These are phyloP conservation scores for Firmiana major DNA, from an alignment of 345 rosid species.

Conservation along the genomic window DNA sequence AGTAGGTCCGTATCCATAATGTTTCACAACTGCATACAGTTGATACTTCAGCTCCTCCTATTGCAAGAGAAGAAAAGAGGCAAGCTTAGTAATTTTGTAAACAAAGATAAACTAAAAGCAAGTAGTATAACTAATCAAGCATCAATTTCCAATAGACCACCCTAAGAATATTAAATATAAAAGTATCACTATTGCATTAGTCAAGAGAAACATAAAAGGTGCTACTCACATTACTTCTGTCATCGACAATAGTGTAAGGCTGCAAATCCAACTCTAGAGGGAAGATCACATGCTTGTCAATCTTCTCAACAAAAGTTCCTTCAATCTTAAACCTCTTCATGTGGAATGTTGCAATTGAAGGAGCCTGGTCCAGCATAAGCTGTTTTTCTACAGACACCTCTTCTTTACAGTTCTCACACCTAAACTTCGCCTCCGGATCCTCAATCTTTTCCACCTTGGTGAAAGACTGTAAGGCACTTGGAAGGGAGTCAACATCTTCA, in stretches of 20 bases:
- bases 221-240: conserved; percentile 40
- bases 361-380: conserved; percentile 64
- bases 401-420: conserved; percentile 67
- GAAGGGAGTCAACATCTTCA: conserved; percentile 16
- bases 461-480: conserved; percentile 17
- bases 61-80: background rate
- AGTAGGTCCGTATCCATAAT: conserved; percentile 17
- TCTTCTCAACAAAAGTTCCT: conserved; percentile 63
- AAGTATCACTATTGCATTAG: background rate
- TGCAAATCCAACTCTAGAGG: conserved; percentile 79
- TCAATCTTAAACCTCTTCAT: conserved; percentile 84
- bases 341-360: conserved; percentile 68
- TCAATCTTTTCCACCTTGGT: conserved; percentile 17
- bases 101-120: background rate
- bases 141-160: background rate
- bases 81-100: background rate
- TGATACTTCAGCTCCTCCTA: conserved; percentile 18
- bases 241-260: conserved; percentile 45
- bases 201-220: background rate
- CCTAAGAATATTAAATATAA: background rate
- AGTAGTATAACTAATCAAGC: background rate
- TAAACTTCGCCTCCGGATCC: conserved; percentile 28
- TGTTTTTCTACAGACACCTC: conserved; percentile 71
- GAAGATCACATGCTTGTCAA: conserved; percentile 62
- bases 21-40: conserved; percentile 18